Base-by-base conservation (phyloP, 1,284 basidiomycete species). In the Psilocybe mexicana region DNA sequence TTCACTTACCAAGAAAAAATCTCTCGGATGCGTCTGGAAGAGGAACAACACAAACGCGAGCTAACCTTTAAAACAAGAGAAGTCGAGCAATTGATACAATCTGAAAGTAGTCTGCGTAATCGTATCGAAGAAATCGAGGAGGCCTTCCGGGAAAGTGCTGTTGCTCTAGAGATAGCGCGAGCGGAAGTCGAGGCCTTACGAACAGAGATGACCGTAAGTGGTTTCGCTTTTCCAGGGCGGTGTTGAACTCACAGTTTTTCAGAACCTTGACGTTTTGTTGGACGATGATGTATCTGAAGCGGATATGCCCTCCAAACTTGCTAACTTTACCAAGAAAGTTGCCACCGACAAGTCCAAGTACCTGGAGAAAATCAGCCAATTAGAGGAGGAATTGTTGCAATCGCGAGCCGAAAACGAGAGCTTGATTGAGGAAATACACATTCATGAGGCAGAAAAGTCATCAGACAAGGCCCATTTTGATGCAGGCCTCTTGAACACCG, bases 171-270 rank as follows among this genome's bases (percentile, higher is more conserved):
- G 74, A 90, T 88, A 67, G 92, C 95, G n/a, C 79, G 92, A 52
- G 92, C 91, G 7, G 96, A 98, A 71, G 90, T 98, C 25, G 96
- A 98, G 75, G 78, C 79, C 2, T 73, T 97, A 54, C 80, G 95
- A 57, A 78, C 82, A 33, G 94, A 97, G 63, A 76, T 92, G 52
- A 79, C 84, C 35, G 92, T 93, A 70, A 75, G 90, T 78, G 26
- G 33, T 11, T 42, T 43, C 38, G 7, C 11, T 35, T 7, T 55
- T 53, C 23, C 30, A 28, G 38, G 7, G 36, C 11, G 43, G 43
- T 23, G 3, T 45, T 30, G 48, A 24, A 52, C 10, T 42, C 6
- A 40, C 47, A 3, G 45, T 49, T 30, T 43, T 57, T 18, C 64
- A 87, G 83, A 79, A 86, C 67, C 75, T 89, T 12, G 83, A 87